A percentile compares a stretch with the other conserved stretches of the same genome.
These are phyloP conservation scores for Naegleria lovaniensis DNA, from an alignment of 208 protist genomes.

Conservation along the genomic window DNA sequence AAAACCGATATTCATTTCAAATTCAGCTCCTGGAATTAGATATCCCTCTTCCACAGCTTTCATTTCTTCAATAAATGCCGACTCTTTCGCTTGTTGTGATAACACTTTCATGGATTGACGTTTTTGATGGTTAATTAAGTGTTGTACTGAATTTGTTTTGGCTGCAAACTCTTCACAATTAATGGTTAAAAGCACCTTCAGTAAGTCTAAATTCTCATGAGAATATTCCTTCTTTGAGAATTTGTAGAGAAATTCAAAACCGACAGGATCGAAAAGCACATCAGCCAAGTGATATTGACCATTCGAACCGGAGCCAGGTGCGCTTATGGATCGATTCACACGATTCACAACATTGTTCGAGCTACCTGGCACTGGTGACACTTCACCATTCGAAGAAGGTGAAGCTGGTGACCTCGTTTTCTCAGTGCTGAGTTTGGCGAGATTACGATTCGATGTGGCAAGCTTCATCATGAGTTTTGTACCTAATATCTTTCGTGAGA, in stretches of 20 bases:
- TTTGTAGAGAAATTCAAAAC: neutral
- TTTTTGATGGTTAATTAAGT: neutral
- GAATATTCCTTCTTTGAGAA: neutral
- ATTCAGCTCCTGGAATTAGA: neutral
- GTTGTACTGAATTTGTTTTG: neutral
- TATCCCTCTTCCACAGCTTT: neutral
- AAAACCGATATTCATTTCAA: neutral
- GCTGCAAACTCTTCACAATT: neutral
- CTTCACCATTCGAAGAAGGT: neutral
- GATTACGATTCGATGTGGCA: neutral
- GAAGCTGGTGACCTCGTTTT: neutral
- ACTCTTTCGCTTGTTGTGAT: neutral
- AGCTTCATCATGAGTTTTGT: neutral
- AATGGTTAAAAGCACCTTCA: neutral
- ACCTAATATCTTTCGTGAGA: neutral
- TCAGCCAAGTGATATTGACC: neutral
- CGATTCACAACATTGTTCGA: neutral
- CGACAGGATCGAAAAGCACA: neutral
- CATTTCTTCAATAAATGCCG: neutral
- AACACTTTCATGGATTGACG: neutral
- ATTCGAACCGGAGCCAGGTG: neutral
- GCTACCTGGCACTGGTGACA: neutral
- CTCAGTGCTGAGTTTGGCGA: neutral
- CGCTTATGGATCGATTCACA: neutral
- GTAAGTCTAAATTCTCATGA: neutral